phyloP scores from a whole-genome alignment of 306 rosid species.

The Boehmeria nivea region DNA sequence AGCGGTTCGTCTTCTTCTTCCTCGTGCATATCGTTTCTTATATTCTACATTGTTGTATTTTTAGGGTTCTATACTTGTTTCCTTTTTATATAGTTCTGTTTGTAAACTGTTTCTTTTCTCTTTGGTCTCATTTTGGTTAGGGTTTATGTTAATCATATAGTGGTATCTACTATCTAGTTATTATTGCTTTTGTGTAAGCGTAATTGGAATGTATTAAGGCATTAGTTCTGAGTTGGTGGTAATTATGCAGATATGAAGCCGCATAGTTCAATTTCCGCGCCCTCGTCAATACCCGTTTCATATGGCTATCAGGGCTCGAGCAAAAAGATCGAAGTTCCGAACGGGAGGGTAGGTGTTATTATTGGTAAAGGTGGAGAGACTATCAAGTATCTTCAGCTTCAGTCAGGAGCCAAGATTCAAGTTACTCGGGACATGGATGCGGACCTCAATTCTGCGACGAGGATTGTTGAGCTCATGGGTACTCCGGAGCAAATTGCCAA shows the following conservation, averaged over 20 bases:
- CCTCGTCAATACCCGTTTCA: conserved; percentile 50
- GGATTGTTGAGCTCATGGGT: conserved; percentile 87
- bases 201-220: too few species aligned
- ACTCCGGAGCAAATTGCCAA: conserved; percentile 68
- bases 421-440: conserved; percentile 93
- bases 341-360: conserved; percentile 94
- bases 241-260: conserved; percentile 46
- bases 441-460: conserved; percentile 50
- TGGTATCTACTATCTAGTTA: too few species aligned
- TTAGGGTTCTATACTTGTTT: neutral
- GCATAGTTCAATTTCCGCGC: conserved; percentile 36
- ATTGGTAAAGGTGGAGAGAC: conserved; percentile 98
- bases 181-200: too few species aligned
- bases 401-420: conserved; percentile 95
- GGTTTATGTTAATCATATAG: too few species aligned
- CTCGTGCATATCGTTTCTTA: neutral
- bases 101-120: too few species aligned
- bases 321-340: conserved; percentile 83
- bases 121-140: too few species aligned
- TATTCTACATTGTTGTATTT: neutral
- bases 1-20: conserved; percentile 16
- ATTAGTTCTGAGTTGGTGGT: too few species aligned
- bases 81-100: too few species aligned
- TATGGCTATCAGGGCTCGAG: conserved; percentile 62
- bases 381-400: conserved; percentile 85